Conservation (phyloP, 352 stramenopile species). For the Phytophthora macrochlamydospora region DNA sequence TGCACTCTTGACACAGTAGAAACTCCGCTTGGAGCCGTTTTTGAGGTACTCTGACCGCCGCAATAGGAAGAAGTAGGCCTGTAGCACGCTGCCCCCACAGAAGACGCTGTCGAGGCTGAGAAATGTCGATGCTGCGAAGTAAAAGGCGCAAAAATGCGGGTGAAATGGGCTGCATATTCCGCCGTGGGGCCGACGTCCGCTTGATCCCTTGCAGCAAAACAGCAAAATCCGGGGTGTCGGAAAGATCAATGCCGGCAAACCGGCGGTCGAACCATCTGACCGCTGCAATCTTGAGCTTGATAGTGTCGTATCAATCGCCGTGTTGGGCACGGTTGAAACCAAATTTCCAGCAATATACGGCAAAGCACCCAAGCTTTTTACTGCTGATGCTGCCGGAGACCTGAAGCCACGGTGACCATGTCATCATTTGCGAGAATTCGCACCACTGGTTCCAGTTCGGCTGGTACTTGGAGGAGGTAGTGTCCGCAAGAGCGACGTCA, state of each 20-base stretch:
- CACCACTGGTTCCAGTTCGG: slow-evolving; percentile 10
- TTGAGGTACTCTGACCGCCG: slow-evolving; percentile 20
- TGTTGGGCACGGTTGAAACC: slow-evolving; percentile 11
- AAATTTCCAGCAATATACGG: slow-evolving; percentile 15
- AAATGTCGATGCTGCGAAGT: not conserved
- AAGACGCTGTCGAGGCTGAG: slow-evolving; percentile 13
- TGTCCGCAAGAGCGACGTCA: not conserved
- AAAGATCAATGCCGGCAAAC: slow-evolving; percentile 7
- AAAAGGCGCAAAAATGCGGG: slow-evolving; percentile 23
- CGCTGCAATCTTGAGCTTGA: slow-evolving; percentile 25
- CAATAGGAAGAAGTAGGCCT: slow-evolving; percentile 34
- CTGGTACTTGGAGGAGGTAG: slow-evolving; percentile 6
- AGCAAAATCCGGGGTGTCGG: slow-evolving; percentile 3
- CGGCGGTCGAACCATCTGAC: slow-evolving; percentile 26
- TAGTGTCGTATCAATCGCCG: slow-evolving; percentile 21
- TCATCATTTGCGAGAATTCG: not conserved
- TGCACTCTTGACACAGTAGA: slow-evolving; percentile 17
- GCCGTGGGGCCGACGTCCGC: slow-evolving; percentile 14
- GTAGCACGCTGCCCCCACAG: slow-evolving; percentile 27
- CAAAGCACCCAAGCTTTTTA: slow-evolving; percentile 19
- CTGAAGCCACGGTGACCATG: slow-evolving; percentile 8
- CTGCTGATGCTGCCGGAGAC: not conserved
- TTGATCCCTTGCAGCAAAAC: slow-evolving; percentile 27
- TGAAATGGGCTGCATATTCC: slow-evolving; percentile 32
- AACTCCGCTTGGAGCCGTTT: not conserved